Evolutionary conservation across 2,329 filamentous ascomycete genomes (phyloP), one percentile per base, ranked within the genome.

Genomic region (Botrytis fragariae): DNA sequence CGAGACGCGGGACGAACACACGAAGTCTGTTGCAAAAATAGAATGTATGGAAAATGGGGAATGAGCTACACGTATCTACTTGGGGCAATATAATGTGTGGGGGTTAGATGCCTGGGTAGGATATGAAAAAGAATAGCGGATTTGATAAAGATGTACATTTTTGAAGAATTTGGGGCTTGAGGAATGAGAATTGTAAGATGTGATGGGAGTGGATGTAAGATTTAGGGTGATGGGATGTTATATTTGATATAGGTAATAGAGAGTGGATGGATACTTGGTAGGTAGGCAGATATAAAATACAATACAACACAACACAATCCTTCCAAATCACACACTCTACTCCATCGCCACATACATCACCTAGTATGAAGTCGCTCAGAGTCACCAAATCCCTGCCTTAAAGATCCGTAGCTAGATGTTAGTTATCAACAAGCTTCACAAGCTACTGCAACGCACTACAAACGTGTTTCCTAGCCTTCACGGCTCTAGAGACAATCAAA

Each of bases 111-210:
- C 4, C 32, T 35, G 4, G 32, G 4, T 35, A 3, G 48, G 10
- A 25, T 12, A 5, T 25, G 45, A 48, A 7, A 44, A 20, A 3
- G 44, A 48, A 48, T 51, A 2, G 10, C 25, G 10, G 45, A 25
- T 51, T 25, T 8, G 18, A 5, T 45, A 4, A 45, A 9, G 4
- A 8, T 9, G 0, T 48, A 22, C 0, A 48, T 22, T 0, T 4
- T 48, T 54, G 2, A 18, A 29, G 6, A 29, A 4, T 3, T 3
- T 16, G 4, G 14, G 12, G 12, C 3, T 29, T 18, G 14, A 6
- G 14, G n/a, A 54, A 18, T 57, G 51, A 57, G 51, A 18, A 57
- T n/a, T 51, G 5, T 3, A 14, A 7, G 3, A 14, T 29, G 8
- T 7, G 18, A 9, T 29, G 6, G n/a, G 51, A 3, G n/a, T 18